Percentiles rank a stretch among this genome's conserved stretches.
These are phyloP conservation scores for Vaccinium darrowii DNA, from an alignment of 148 eudicot species.

Conservation along the genomic window DNA sequence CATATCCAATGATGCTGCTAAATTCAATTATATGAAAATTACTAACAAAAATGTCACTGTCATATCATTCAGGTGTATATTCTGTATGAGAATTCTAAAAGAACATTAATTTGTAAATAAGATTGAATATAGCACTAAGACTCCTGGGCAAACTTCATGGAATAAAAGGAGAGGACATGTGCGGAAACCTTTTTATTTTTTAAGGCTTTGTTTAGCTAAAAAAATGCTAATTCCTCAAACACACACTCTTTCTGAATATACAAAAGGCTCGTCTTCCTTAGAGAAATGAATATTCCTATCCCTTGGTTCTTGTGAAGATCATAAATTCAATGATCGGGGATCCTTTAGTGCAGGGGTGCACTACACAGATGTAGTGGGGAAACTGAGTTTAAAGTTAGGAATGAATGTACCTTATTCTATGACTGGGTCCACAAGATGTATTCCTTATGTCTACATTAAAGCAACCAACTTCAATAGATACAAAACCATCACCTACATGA, in stretches of 20 bases:
- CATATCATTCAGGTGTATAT: no score
- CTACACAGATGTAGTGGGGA: no score
- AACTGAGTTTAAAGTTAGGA: not conserved
- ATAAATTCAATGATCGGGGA: no score
- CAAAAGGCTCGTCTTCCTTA: not conserved
- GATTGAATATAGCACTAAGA: not conserved
- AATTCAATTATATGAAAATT: not conserved
- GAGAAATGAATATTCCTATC: not conserved
- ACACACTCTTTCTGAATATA: not conserved
- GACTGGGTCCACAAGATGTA: conserved; percentile 84
- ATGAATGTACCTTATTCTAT: conserved; percentile 75
- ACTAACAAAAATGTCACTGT: not conserved
- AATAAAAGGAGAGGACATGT: not conserved
- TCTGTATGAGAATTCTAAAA: no score
- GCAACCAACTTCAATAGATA: conserved; percentile 80
- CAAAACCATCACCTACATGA: conserved; percentile 76
- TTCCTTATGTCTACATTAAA: conserved; percentile 80
- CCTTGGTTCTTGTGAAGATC: not conserved
- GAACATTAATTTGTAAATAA: not conserved
- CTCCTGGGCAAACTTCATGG: not conserved
- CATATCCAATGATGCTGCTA: not conserved
- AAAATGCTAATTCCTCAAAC: not conserved
- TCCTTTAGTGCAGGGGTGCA: no score
- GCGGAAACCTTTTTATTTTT: not conserved
- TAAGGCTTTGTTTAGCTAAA: not conserved